Conservation (phyloP, 2,329 filamentous ascomycete species). For the Pestalotiopsis sp. region DNA sequence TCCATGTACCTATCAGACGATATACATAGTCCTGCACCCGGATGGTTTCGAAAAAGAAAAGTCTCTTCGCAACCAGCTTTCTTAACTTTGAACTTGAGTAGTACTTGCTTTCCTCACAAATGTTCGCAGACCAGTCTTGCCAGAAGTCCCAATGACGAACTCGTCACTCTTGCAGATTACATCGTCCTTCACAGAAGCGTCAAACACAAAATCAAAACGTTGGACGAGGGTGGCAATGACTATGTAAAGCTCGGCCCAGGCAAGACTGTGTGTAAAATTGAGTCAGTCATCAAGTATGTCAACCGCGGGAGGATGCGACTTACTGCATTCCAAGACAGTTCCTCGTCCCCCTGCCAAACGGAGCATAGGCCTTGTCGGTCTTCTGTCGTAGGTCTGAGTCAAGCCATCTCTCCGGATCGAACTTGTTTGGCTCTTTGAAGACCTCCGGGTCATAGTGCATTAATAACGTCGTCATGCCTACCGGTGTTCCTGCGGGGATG, state of each 20-base stretch:
- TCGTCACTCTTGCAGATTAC: slow-evolving; percentile 10
- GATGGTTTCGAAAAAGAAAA: no score
- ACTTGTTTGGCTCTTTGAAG: slow-evolving; percentile 1
- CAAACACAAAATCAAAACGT: slow-evolving; percentile 28
- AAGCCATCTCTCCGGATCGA: slow-evolving; percentile 14
- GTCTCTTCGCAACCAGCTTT: no score
- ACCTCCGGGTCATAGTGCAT: slow-evolving; percentile 11
- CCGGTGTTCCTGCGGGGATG: slow-evolving; percentile 28
- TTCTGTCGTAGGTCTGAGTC: background rate
- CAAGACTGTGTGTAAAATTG: background rate
- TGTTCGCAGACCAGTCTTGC: background rate
- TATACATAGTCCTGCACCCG: no score
- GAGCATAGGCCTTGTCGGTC: background rate
- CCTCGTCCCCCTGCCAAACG: background rate
- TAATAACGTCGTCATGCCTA: slow-evolving; percentile 32
- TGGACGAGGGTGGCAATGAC: slow-evolving; percentile 21
- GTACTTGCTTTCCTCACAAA: background rate
- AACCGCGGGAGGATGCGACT: background rate
- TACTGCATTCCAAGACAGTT: slow-evolving; percentile 13
- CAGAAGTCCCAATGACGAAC: background rate
- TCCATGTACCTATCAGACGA: no score
- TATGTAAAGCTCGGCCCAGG: slow-evolving; percentile 24
- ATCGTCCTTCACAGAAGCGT: slow-evolving; percentile 25
- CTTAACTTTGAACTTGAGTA: no score
- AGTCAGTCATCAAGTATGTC: background rate